Evolutionary conservation across 2,329 filamentous ascomycete species (phyloP), one percentile per base, ranked within the genome.

Genomic region (Aspergillus sojae): DNA sequence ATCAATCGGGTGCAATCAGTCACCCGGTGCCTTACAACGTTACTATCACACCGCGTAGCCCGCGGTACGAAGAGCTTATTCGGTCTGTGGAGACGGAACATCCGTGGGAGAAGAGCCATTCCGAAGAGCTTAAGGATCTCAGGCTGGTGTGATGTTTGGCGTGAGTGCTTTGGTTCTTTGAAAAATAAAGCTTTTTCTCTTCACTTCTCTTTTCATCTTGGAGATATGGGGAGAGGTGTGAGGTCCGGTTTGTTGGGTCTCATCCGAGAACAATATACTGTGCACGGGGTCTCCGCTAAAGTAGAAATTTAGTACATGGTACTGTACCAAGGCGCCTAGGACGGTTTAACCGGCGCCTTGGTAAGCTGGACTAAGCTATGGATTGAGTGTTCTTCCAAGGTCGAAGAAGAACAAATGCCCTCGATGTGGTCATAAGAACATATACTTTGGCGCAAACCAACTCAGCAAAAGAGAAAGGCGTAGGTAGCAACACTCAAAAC

Each of bases 31-130:
- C 77, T 5, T 83, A 75, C 61, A 60, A 69, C 21, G 63, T 72
- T 19, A 65, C 58, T 5, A 75, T 82, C 21, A 74, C 61, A 50
- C 76, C 79, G n/a, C 75, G 80, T 45, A 75, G 67, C 28, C 66
- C 71, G 46, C 61, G 60, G 54, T 75, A 78, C 61, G 72, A 68
- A 63, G 58, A 69, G 21, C 60, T 80, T 57, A 75, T 82, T 28
- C 67, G 63, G 12, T 55, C 68, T 19, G 66, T 76, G 12, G 78
- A 80, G 67, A 46, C 71, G 34, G 62, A 75, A 23, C 75, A 78
- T 68, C 80, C 80, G 4, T 81, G 79, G 74, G 72, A 77, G 50
- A 67, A 75, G 56, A 80, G 78, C 56, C 78, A 81, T 71, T 74
- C 77, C 4, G 39, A 19, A 14, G 23, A 48, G 5, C 45, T 48